Percentiles rank a stretch among this genome's conserved stretches.
These are phyloP conservation scores for Apiotrichum mycotoxinovorans DNA, from an alignment of 1,284 basidiomycete genomes.

Conservation along the genomic window DNA sequence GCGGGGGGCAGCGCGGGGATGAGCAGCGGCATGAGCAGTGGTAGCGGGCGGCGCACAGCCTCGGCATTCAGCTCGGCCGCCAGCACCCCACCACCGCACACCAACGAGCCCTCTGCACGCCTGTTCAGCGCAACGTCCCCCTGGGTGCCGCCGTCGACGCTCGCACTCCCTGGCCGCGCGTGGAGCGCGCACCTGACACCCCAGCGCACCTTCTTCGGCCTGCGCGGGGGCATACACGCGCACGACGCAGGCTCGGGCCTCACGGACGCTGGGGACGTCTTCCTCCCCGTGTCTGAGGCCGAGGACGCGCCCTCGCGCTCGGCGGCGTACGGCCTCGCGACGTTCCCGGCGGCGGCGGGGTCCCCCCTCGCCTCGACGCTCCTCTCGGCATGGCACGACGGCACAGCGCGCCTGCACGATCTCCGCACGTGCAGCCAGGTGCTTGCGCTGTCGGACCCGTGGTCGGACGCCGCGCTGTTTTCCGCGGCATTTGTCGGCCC, in stretches of 20 bases:
- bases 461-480: constrained; percentile 45
- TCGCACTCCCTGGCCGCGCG: constrained; percentile 26
- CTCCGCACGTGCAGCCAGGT: constrained; percentile 31
- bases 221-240: constrained; percentile 10
- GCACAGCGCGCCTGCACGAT: constrained; percentile 44
- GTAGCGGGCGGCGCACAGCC: not conserved
- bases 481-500: constrained; percentile 37
- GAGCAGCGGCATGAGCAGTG: not conserved
- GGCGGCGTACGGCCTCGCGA: constrained; percentile 14
- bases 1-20: not conserved
- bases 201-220: constrained; percentile 6
- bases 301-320: not conserved
- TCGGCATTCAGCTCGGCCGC: not conserved
- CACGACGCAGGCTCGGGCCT: not conserved
- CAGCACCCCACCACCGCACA: not conserved
- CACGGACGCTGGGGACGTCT: too few relatives aligned
- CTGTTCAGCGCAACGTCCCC: constrained; percentile 36
- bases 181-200: constrained; percentile 36
- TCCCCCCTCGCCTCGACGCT: constrained; percentile 9
- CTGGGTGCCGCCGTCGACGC: constrained; percentile 28
- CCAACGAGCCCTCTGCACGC: constrained; percentile 13
- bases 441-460: constrained; percentile 38
- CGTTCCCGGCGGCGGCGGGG: not conserved
- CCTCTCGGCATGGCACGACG: constrained; percentile 48
- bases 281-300: constrained; percentile 2